Base-by-base conservation (phyloP, 2,329 filamentous ascomycete species). In the Xylaria sp. region DNA sequence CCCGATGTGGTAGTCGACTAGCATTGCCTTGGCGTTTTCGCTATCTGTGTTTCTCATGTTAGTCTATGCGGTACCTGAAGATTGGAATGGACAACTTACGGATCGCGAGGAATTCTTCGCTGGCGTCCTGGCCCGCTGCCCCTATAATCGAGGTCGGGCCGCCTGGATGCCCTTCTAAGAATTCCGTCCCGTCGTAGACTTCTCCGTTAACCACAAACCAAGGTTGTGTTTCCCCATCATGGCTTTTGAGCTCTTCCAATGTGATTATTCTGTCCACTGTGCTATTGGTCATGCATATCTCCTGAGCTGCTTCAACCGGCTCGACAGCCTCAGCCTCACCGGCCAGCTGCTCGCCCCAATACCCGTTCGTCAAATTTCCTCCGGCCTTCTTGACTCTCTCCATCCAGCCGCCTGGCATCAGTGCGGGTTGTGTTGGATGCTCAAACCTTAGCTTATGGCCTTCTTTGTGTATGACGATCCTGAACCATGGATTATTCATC, bases 401-500 rank as follows among this genome's bases (percentile, higher is more conserved):
- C 94, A 97, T 97, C 94, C 94, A 97, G 0, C 94, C 94, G 15
- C 92, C 92, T 0, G 91, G 86, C 72, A 90, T 90, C 44, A 93
- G 80, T 0, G 90, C 90, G 6, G 94, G 93, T 71, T 94, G 91
- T 2, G 93, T 97, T 0, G 94, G 94, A 74, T 97, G 94, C 78
- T 97, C 94, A 73, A 97, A 97, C 6, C 88, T 85, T 49, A 97
- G 80, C 7, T 77, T 80, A 17, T 87, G 83, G 0, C 84, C 85
- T 68, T 94, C 90, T 65, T 89, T 90, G 61, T 89, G 87, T 63
- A 97, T 92, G 1, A 90, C 88, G 0, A 97, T 87, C 5, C 94
- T 87, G 79, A 92, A 97, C 94, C 94, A 97, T 0, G 93, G 92
- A 74, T 97, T 97, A 81, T 97, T 97, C 94, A 97, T 97, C 94